Conservation (phyloP, 176 grass and related monocot species). For the Rhynchospora tenuis region DNA sequence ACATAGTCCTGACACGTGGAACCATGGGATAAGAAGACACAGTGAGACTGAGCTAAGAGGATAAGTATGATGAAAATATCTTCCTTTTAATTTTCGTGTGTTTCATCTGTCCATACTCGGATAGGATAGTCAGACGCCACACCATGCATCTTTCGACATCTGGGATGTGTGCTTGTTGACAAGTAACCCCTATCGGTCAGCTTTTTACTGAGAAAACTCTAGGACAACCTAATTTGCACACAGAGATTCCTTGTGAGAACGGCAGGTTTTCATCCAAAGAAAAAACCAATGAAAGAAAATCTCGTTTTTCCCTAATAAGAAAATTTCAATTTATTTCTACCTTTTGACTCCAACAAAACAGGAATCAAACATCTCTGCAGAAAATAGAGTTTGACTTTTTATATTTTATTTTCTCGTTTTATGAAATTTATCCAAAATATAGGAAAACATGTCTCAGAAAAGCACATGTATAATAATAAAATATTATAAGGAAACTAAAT, state of each 20-base stretch:
- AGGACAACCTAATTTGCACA: not conserved
- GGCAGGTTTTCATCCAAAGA: not conserved
- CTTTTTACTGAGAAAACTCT: not conserved
- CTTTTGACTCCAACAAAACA: not conserved
- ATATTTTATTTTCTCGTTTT: not conserved
- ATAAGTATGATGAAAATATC: not conserved
- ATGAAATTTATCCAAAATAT: not conserved
- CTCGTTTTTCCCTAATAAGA: not conserved
- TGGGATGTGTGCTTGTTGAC: not conserved
- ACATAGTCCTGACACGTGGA: not conserved
- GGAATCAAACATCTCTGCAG: not conserved
- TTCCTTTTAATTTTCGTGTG: not conserved
- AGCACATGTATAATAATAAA: too few species aligned
- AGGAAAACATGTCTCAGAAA: too few species aligned
- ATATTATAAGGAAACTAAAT: too few species aligned
- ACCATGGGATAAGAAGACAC: not conserved
- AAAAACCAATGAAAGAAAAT: not conserved
- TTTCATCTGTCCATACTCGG: too few species aligned
- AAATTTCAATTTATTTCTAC: not conserved
- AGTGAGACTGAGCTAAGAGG: not conserved
- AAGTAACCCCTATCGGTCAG: not conserved
- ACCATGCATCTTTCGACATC: not conserved
- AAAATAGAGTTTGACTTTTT: too few species aligned
- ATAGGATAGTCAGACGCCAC: too few species aligned
- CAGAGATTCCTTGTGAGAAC: not conserved